Evolutionary conservation across 768 basidiomycete genomes (phyloP).

Genomic region (Tricholoma sp.): DNA sequence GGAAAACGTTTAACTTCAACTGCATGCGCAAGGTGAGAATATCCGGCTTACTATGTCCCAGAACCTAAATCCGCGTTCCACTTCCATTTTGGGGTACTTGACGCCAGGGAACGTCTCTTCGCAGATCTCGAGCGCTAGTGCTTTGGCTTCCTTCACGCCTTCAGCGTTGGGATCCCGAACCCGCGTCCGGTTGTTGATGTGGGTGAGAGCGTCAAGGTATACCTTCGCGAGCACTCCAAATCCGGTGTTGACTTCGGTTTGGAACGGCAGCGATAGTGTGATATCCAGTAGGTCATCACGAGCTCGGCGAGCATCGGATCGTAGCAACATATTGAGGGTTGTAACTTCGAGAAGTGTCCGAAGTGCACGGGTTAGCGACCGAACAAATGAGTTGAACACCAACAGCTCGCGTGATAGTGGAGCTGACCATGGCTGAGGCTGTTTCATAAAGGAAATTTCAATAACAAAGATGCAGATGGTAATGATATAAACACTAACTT

Average conservation of each 20-base stretch:
- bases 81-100: constrained; percentile 80
- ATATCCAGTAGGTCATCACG: constrained; percentile 93
- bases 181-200: constrained; percentile 75
- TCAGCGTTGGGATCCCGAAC: constrained; percentile 75
- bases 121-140: constrained; percentile 84
- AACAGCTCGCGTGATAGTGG: constrained; percentile 94
- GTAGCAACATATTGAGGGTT: constrained; percentile 88
- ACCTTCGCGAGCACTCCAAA: constrained; percentile 98
- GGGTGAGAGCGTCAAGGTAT: constrained; percentile 88
- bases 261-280: constrained; percentile 89
- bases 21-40: constrained; percentile 6
- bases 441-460: neutral
- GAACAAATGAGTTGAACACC: constrained; percentile 97
- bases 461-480: neutral
- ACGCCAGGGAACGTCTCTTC: constrained; percentile 94
- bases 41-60: constrained; percentile 86
- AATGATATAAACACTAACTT: constrained; percentile 45
- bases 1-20: constrained; percentile 8
- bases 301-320: constrained; percentile 78
- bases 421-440: constrained; percentile 92
- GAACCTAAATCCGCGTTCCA: constrained; percentile 96
- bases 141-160: constrained; percentile 78
- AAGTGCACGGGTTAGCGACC: constrained; percentile 84
- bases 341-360: constrained; percentile 89
- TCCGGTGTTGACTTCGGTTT: constrained; percentile 94